Evolutionary conservation across 495 filamentous ascomycete species (phyloP).

Genomic region (Parmelia sp.): DNA sequence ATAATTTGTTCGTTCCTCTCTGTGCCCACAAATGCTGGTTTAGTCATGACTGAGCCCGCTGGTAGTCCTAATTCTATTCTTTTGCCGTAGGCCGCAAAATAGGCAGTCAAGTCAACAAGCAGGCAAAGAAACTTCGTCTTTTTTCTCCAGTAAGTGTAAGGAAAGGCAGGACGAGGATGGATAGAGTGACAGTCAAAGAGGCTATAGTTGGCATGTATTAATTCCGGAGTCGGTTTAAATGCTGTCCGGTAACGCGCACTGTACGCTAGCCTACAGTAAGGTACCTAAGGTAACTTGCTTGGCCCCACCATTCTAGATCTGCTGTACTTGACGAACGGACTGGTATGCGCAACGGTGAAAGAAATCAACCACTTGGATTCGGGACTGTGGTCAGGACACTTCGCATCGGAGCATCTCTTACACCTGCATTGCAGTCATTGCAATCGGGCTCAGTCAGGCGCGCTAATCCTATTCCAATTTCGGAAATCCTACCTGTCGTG

Average conservation of each 20-base stretch:
- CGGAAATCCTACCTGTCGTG: too few species aligned
- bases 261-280: too few species aligned
- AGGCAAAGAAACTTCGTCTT: not conserved
- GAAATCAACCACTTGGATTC: not conserved
- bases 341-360: not conserved
- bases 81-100: too few species aligned
- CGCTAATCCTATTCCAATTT: not conserved
- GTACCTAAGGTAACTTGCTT: too few species aligned
- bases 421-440: not conserved
- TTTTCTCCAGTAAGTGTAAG: too few species aligned
- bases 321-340: not conserved
- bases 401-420: too few species aligned
- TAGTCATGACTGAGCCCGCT: not conserved
- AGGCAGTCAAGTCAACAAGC: not conserved
- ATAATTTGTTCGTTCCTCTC: not conserved
- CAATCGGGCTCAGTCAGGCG: not conserved
- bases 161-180: not conserved
- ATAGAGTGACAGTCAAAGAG: not conserved
- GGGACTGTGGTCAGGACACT: too few species aligned
- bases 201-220: too few species aligned
- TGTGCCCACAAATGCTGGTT: not conserved
- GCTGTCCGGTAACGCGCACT: too few species aligned
- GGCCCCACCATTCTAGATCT: not conserved
- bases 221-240: too few species aligned
- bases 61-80: not conserved